Percentiles rank a stretch among this genome's conserved stretches.
Evolutionary conservation across 2,329 filamentous ascomycete genomes (phyloP).

Genomic region (Phoma sp.): DNA sequence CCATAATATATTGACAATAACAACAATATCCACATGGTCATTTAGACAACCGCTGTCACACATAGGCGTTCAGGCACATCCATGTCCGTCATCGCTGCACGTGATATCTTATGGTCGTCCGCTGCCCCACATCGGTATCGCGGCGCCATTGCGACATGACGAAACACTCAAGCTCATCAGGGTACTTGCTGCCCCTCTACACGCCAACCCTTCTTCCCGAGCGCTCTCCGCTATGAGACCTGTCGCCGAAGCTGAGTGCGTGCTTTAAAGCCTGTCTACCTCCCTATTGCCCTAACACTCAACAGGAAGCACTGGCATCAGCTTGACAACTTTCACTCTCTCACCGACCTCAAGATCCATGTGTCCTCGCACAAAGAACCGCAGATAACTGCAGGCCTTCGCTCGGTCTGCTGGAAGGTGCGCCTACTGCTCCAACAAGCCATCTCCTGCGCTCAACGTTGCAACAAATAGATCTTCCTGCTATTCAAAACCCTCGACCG

Average conservation of each 20-base stretch:
- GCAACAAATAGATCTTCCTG: constrained; percentile 78
- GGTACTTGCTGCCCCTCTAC: constrained; percentile 34
- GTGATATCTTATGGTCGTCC: constrained; percentile 19
- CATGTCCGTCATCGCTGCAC: neutral
- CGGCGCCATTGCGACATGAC: constrained; percentile 16
- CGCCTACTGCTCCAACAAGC: constrained; percentile 5
- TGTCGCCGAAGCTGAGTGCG: constrained; percentile 44
- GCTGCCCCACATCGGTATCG: constrained; percentile 27
- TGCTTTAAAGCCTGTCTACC: neutral
- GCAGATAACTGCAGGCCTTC: constrained; percentile 66
- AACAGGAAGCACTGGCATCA: constrained; percentile 45
- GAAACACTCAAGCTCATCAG: constrained; percentile 36
- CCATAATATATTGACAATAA: neutral
- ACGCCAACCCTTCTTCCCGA: constrained; percentile 8
- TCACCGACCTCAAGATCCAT: constrained; percentile 47
- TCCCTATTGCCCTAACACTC: constrained; percentile 19
- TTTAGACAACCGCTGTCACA: neutral
- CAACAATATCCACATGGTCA: neutral
- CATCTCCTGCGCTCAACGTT: constrained; percentile 9
- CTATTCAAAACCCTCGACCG: constrained; percentile 73
- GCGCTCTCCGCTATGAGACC: constrained; percentile 37
- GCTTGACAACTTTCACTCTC: constrained; percentile 46
- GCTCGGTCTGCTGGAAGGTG: constrained; percentile 94
- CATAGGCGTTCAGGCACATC: neutral
- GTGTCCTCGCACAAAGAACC: constrained; percentile 46